Conservation (phyloP, 306 rosid genomes). For the Glycine latifolia region DNA sequence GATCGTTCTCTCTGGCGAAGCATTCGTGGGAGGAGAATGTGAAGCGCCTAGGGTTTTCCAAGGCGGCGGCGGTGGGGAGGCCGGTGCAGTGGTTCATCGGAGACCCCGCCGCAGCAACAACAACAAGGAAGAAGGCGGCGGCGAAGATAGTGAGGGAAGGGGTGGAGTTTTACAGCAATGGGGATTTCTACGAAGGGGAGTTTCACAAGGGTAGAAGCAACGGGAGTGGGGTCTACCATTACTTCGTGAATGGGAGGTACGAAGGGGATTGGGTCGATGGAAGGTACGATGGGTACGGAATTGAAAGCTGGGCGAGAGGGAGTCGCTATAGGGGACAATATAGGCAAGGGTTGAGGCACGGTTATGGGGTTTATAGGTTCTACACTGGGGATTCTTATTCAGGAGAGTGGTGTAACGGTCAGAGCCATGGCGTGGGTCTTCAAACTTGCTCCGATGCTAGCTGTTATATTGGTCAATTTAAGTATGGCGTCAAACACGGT, state of each 20-base stretch:
- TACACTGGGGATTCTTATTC: slow-evolving; percentile 87
- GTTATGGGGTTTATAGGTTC: slow-evolving; percentile 85
- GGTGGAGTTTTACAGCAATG: slow-evolving; percentile 94
- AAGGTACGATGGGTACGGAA: slow-evolving; percentile 89
- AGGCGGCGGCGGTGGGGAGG: not conserved
- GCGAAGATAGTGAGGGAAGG: slow-evolving; percentile 74
- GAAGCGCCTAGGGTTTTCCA: too few species aligned
- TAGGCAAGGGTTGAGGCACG: slow-evolving; percentile 84
- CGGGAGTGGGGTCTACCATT: slow-evolving; percentile 96
- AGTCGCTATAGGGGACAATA: slow-evolving; percentile 88
- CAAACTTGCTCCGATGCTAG: slow-evolving; percentile 96
- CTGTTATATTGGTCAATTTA: slow-evolving; percentile 83
- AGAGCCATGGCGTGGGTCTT: slow-evolving; percentile 92
- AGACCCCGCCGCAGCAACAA: slow-evolving; percentile 14
- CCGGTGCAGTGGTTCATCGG: too few species aligned
- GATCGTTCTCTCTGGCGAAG: too few species aligned
- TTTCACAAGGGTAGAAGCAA: slow-evolving; percentile 82
- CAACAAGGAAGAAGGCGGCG: not conserved
- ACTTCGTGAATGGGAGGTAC: slow-evolving; percentile 84
- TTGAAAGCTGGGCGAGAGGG: slow-evolving; percentile 95
- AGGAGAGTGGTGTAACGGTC: slow-evolving; percentile 96
- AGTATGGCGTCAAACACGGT: slow-evolving; percentile 91
- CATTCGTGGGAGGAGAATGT: too few species aligned
- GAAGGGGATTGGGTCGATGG: slow-evolving; percentile 99
- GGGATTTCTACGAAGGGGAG: slow-evolving; percentile 96